Base-by-base conservation (phyloP, 768 basidiomycete genomes). In the Coprinopsis sp. region DNA sequence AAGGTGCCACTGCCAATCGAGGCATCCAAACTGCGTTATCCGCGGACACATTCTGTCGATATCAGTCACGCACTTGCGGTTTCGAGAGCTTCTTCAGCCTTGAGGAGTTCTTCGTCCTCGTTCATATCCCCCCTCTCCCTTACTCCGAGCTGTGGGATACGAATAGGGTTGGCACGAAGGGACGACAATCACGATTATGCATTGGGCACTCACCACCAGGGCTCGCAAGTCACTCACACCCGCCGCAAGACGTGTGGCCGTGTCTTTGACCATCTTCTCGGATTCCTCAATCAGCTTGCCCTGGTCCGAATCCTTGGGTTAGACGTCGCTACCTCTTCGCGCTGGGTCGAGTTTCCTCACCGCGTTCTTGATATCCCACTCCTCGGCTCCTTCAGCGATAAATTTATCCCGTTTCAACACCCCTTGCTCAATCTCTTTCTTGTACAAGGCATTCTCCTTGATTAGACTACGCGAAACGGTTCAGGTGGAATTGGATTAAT, bases 361-460 rank as follows among this genome's bases (percentile, higher is more conserved):
- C 58, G 74, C 78, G 64, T 82, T 89, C 64, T 79, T 87, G 60
- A 85, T 67, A 46, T 87, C 81, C 87, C 86, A 91, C 33, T 80
- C 81, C 53, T 89, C 84, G 33, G 76, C 77, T 11, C 68, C 76
- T 41, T 79, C 76, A 10, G 74, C 76, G 47, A 77, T 63, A 57
- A 85, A 65, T 61, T 79, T 79, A 53, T 82, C 79, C n/a, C 81
- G 67, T 58, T 76, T 84, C 44, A 61, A 63, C 55, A 78, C 67
- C 53, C 79, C 73, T 27, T 79, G 71, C 51, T 70, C 76, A 4
- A 74, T 74, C 67, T 94, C 91, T 40, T 78, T 74, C 53, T 64
- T 68, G 63, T 92, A 92, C 16, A 81, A 53, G 21, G 57, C 62
- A 43, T 81, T 70, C 59, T 94, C 91, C 58, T 91, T 91, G 51